Conservation (phyloP, 2,329 filamentous ascomycete genomes). For the Sordariomycetes sp. region DNA sequence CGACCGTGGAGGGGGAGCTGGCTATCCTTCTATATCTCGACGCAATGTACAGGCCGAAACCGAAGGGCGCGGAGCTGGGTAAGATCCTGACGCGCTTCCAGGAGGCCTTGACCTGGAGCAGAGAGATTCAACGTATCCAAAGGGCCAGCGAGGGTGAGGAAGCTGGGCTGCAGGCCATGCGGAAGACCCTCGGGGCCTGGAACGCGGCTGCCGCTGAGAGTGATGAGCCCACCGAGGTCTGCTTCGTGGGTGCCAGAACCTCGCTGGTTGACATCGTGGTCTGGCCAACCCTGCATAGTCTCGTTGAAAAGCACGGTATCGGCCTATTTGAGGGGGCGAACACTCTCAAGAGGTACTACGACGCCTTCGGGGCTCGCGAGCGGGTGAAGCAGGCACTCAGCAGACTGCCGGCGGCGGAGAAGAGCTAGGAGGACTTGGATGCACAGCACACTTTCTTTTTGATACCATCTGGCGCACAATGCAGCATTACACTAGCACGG, state of each 20-base stretch:
- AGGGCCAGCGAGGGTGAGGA: conserved; percentile 4
- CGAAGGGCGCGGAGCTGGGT: conserved; percentile 20
- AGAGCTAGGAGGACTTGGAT: too few relatives aligned
- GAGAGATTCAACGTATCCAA: conserved; percentile 19
- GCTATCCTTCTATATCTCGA: conserved; percentile 55
- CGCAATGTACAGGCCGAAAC: conserved; percentile 30
- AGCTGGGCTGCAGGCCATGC: conserved; percentile 13
- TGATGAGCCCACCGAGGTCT: too few relatives aligned
- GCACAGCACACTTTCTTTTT: too few relatives aligned
- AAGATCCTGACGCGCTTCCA: conserved; percentile 31
- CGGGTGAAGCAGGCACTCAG: conserved; percentile 12
- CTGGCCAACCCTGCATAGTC: conserved; percentile 44
- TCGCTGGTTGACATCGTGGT: conserved; percentile 46
- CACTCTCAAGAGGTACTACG: conserved; percentile 27
- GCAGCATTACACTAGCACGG: too few relatives aligned
- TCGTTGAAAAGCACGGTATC: conserved; percentile 24
- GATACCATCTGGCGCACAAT: too few relatives aligned
- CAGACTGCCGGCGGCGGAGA: too few relatives aligned
- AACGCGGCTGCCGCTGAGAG: conserved; percentile 20
- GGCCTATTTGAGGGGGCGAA: conserved; percentile 18
- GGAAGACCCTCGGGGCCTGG: conserved; percentile 28
- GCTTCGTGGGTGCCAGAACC: conserved; percentile 31
- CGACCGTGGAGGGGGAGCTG: conserved; percentile 37
- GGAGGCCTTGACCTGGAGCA: conserved; percentile 22
- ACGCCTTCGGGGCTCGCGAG: conserved; percentile 13